A percentile compares a stretch with the other conserved stretches of the same genome.
Evolutionary conservation across 306 rosid genomes (phyloP).

Genomic region (Vigna mungo): DNA sequence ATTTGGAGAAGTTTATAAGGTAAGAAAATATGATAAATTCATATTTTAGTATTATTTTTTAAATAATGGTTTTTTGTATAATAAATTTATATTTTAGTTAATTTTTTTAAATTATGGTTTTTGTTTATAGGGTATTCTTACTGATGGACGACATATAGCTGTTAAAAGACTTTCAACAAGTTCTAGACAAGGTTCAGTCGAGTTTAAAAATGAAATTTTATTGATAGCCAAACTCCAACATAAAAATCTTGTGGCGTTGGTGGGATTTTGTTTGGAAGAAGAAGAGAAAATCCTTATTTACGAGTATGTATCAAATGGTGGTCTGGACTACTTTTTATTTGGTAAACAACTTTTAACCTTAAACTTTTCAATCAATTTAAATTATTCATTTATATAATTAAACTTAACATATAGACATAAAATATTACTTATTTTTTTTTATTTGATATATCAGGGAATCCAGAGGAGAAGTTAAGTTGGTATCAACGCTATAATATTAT

Average conservation of each 20-base stretch:
- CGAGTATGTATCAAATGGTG: background rate
- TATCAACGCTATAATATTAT: slow-evolving; percentile 41
- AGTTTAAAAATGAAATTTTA: background rate
- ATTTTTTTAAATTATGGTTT: background rate
- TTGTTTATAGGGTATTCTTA: background rate
- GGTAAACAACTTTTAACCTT: background rate
- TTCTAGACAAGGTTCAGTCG: background rate
- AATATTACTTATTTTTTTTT: too few relatives aligned
- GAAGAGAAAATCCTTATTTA: background rate
- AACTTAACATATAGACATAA: too few relatives aligned
- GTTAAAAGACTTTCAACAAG: background rate
- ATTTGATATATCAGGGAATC: too few relatives aligned
- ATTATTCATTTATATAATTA: too few relatives aligned
- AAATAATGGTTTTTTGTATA: too few relatives aligned
- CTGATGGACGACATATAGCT: background rate
- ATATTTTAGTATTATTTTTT: background rate
- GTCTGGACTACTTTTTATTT: background rate
- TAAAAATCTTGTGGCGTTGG: background rate
- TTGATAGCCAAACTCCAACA: slow-evolving; percentile 1
- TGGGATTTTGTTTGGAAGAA: background rate
- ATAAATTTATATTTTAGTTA: too few relatives aligned
- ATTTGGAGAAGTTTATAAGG: slow-evolving; percentile 2
- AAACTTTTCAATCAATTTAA: too few relatives aligned
- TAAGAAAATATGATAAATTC: background rate
- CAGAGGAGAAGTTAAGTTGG: slow-evolving; percentile 38